Percentiles rank a stretch among this genome's conserved stretches.
Evolutionary conservation across 2,329 filamentous ascomycete genomes (phyloP).

Genomic region (Malbranchea zuffiana): DNA sequence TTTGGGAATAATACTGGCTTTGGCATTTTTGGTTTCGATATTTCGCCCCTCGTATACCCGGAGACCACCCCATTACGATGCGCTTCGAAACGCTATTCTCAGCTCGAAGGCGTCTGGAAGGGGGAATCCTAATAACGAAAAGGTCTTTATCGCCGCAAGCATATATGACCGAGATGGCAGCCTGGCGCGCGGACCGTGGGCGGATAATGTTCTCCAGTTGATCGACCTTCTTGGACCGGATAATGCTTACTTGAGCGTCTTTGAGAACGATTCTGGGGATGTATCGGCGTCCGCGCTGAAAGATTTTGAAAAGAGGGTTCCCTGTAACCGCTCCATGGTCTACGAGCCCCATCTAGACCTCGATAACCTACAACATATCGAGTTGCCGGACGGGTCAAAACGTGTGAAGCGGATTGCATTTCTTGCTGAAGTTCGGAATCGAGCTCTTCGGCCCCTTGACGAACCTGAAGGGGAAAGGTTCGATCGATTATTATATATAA

Average conservation of each 20-base stretch:
- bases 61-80: slow-evolving; percentile 43
- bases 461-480: slow-evolving; percentile 34
- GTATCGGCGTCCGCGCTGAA: slow-evolving; percentile 45
- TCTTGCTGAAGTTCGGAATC: slow-evolving; percentile 61
- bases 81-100: slow-evolving; percentile 23
- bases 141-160: slow-evolving; percentile 62
- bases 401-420: slow-evolving; percentile 65
- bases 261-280: slow-evolving; percentile 58
- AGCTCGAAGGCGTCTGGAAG: slow-evolving; percentile 29
- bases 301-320: slow-evolving; percentile 41
- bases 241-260: slow-evolving; percentile 62
- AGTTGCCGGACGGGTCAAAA: slow-evolving; percentile 50
- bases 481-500: slow-evolving; percentile 51
- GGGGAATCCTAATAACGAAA: slow-evolving; percentile 48
- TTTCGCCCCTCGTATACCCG: slow-evolving; percentile 48
- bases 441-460: slow-evolving; percentile 54
- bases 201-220: slow-evolving; percentile 47
- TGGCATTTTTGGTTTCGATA: slow-evolving; percentile 35
- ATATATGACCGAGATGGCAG: slow-evolving; percentile 54
- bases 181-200: slow-evolving; percentile 55
- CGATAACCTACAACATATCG: slow-evolving; percentile 47
- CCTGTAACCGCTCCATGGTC: slow-evolving; percentile 45
- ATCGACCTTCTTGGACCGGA: slow-evolving; percentile 55
- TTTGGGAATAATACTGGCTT: slow-evolving; percentile 21
- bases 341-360: slow-evolving; percentile 50